A percentile compares a stretch with the other conserved stretches of the same genome.
Evolutionary conservation across 2,329 filamentous ascomycete genomes (phyloP).

Genomic region (Cercospora sp.): DNA sequence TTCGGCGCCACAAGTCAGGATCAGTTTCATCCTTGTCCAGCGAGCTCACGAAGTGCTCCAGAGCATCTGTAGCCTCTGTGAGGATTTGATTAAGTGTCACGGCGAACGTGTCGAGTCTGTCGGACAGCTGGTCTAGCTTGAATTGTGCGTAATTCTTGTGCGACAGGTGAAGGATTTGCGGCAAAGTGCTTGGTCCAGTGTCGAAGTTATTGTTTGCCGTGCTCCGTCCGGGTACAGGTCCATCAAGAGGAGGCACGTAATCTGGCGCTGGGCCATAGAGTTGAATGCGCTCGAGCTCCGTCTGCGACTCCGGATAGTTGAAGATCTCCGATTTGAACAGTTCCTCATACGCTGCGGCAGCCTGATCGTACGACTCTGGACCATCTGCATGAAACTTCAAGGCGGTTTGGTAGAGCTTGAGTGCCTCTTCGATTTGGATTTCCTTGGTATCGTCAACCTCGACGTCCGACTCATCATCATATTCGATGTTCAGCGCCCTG

Average conservation of each 20-base stretch:
- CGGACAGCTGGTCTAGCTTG: conserved; percentile 62
- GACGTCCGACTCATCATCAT: conserved; percentile 84
- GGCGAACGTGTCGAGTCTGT: conserved; percentile 30
- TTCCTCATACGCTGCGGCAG: conserved; percentile 75
- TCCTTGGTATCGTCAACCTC: conserved; percentile 95
- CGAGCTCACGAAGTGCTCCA: conserved; percentile 60
- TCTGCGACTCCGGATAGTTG: conserved; percentile 80
- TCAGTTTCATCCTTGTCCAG: conserved; percentile 66
- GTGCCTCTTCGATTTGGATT: conserved; percentile 92
- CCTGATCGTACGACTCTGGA: conserved; percentile 70
- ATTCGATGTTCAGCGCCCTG: conserved; percentile 88
- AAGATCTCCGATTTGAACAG: conserved; percentile 94
- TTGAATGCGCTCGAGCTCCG: conserved; percentile 75
- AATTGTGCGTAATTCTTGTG: conserved; percentile 97
- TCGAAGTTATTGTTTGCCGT: conserved; percentile 58
- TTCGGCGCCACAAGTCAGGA: conserved; percentile 63
- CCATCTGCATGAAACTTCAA: conserved; percentile 90
- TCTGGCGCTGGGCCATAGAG: conserved; percentile 49
- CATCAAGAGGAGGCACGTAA: conserved; percentile 40
- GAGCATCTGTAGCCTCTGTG: conserved; percentile 44
- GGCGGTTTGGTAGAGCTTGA: conserved; percentile 90
- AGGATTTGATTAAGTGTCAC: conserved; percentile 34
- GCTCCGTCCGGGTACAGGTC: conserved; percentile 43
- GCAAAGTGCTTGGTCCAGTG: conserved; percentile 74
- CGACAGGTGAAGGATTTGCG: conserved; percentile 86